Evolutionary conservation across 805 yeast species (phyloP).

Genomic region (Schizosaccharomyces osmophilus): DNA sequence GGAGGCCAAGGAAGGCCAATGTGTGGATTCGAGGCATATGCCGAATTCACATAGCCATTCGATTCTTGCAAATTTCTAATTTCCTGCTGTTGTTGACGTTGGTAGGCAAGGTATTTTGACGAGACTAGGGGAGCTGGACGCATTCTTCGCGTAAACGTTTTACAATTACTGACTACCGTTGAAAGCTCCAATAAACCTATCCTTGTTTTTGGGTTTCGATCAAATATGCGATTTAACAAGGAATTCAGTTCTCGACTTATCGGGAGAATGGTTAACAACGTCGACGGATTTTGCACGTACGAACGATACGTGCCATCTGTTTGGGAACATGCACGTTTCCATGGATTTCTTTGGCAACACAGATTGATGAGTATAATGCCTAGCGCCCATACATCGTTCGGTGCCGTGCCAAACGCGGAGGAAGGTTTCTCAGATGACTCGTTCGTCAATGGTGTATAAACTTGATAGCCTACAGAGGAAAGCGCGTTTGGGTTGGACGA

Average conservation of each 20-base stretch:
- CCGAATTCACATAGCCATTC: not conserved
- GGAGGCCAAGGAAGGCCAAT: conserved; percentile 1
- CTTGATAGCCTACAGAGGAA: not conserved
- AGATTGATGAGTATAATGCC: conserved; percentile 57
- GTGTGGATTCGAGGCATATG: not conserved
- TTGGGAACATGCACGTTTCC: conserved; percentile 43
- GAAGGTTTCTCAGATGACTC: not conserved
- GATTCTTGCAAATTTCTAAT: not conserved
- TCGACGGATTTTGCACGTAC: conserved; percentile 27
- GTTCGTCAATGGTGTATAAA: not conserved
- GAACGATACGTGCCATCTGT: conserved; percentile 42
- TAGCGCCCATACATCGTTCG: conserved; percentile 71
- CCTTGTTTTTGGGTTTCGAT: conserved; percentile 8
- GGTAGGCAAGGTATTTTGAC: not conserved
- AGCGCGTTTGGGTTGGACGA: not conserved
- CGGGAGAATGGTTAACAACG: conserved; percentile 46
- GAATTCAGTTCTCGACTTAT: conserved; percentile 36
- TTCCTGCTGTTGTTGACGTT: not conserved
- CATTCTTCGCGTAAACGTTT: conserved; percentile 6
- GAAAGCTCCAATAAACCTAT: conserved; percentile 9
- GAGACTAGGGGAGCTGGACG: not conserved
- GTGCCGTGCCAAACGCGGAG: conserved; percentile 17
- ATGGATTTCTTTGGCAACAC: conserved; percentile 63
- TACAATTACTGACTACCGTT: conserved; percentile 5
- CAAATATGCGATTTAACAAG: conserved; percentile 19